Evolutionary conservation across 768 basidiomycete species (phyloP), one percentile per base, ranked within the genome.

Genomic region (Daedalea quercina): DNA sequence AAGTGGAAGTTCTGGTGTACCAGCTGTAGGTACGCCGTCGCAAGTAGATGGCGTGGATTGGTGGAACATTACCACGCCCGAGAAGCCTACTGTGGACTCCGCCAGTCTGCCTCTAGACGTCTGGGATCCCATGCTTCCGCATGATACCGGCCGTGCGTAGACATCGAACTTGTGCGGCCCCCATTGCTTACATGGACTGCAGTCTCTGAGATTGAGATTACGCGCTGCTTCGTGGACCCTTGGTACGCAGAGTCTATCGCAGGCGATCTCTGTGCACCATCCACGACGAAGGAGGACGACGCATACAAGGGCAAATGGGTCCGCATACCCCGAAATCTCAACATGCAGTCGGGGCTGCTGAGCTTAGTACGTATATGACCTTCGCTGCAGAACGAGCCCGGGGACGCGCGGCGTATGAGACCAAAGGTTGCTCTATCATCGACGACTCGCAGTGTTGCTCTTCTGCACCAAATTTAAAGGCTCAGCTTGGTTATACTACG

Each of bases 281-380:
- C 74, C 1, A 78, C 85, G 1, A 90, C 82, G 1, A 71, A 73
- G 11, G 86, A 90, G 63, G 68, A 85, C 45, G 88, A 93, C 63
- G 83, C 85, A 4, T 78, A 83, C 59, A 82, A 78, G 58, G 88
- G 88, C 0, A 89, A 85, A 60, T 99, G 95, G 95, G 91, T 95
- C 1, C 81, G 87, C 13, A 85, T 99, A 12, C 82, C 82, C 35
- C 76, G 81, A 43, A 87, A 97, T 70, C 67, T 97, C 31, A 94
- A 94, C 63, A 57, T 73, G 73, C 80, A 77, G 73, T 23, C 50
- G 11, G 85, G 73, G 53, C 65, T 79, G 23, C 85, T 72, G 70
- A 82, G 75, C 60, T 67, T 90, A 62, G 82, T 90, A 56, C 63
- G 80, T 67, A n/a, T 9, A 1, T 15, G 25, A 13, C 22, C 26